Evolutionary conservation across 1,284 basidiomycete genomes (phyloP), one percentile per base, ranked within the genome.

Genomic region (Cryptococcus sp.): DNA sequence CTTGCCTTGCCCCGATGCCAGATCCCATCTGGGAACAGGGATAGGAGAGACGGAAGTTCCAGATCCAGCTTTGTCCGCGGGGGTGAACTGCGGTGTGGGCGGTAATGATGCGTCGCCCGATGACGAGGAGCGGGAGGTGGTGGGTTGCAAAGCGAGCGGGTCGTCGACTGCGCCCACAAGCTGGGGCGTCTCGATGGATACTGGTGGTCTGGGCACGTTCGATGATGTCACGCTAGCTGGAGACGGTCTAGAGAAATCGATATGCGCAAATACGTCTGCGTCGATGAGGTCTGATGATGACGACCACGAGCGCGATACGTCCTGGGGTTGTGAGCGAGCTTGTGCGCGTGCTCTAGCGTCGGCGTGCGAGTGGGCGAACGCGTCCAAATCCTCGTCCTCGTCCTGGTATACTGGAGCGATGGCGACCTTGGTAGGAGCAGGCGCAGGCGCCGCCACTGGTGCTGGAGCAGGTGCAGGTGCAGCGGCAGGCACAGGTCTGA

Each of bases 401-500:
- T 19, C 54, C 19, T 38, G 39, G 27, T 53, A 46, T 13, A 54
- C 47, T 17, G 47, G 27, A 17, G 50, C 45, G 39, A 25, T 38
- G 11, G n/a, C 53, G 13, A 46, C 48, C 35, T 19, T 13, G 25
- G 47, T 39, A 39, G 51, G 48, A 38, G 42, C 57, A 44, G 54
- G 40, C 13, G 38, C 27, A 25, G 55, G 55, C 44, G 60, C 54
- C 10, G 68, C 59, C 5, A 66, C 69, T 19, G 69, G 71, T 3
- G 70, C 65, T 15, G 69, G 57, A 44, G 69, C 68, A n/a, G 67
- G 71, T 5, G 68, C 65, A 16, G 69, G 57, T 46, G 69, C 67
- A 6, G 84, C 82, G 46, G 68, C 57, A 39, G 56, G 11, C 17
- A 46, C 48, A 41, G 56, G 46, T 53, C 64, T 54, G 11, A 70